Evolutionary conservation across 192 early-diverging fungal genomes (phyloP), one percentile per base, ranked within the genome.

Genomic region (Rhizoclosmatium globosum): DNA sequence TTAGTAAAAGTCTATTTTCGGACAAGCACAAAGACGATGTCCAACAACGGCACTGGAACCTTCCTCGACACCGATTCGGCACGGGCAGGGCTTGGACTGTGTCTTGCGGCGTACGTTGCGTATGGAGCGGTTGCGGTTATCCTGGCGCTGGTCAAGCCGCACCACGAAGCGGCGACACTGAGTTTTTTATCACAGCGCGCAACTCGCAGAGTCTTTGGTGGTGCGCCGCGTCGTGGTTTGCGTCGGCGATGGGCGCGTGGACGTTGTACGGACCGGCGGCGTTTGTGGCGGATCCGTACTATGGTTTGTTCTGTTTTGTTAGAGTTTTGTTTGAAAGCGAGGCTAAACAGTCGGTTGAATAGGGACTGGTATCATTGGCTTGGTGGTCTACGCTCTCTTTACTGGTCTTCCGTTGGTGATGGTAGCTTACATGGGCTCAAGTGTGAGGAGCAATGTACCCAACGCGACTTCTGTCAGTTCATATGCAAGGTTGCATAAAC

Each of bases 111-210:
- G n/a, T 74, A 74, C 44, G 23, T 45, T 1, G 73, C 58, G 15
- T 74, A 74, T 57, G 73, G 73, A 7, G 31, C 42, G 9, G 60
- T 74, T n/a, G 73, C 73, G 3, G 58, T 74, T 6, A 59, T 41
- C 43, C 62, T 74, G 62, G 57, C 59, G 11, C 7, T 64, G 15
- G 61, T 60, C 11, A 19, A 43, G 17, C 73, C 73, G n/a, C 59
- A 74, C 19, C 15, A 45, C 21, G 43, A 7, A 64, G 38, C 57
- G 62, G 62, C 15, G 19, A 13, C 38, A 43, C 83, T 4, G 85
- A 88, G 66, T 83, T 83, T 75, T 87, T 88, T 61, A 71, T 88
- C 70, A 88, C 87, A 0, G 87, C 87, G 9, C 68, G 82, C 50
- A 81, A 72, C 46, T 77, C 82, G 43, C 79, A 81, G 59, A 74